Evolutionary conservation across 441 rosid genomes (phyloP).

Genomic region (Raphanus hybrid): DNA sequence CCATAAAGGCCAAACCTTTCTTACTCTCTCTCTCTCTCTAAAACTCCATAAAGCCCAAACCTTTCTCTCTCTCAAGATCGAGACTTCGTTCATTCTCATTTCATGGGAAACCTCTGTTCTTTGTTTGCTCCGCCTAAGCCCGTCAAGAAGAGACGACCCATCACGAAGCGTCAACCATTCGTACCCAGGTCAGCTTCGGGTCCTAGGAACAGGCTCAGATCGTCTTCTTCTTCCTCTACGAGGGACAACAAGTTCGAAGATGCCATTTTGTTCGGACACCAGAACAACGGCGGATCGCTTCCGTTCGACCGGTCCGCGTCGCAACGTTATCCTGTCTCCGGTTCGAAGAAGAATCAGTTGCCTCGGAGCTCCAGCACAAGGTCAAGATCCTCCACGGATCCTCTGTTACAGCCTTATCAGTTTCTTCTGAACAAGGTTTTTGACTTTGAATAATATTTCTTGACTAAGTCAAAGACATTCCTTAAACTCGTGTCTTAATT

Average conservation of each 20-base stretch:
- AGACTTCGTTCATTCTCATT: neutral
- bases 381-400: conserved; percentile 86
- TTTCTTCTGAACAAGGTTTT: conserved; percentile 78
- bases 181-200: conserved; percentile 47
- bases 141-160: conserved; percentile 51
- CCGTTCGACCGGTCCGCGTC: conserved; percentile 85
- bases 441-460: conserved; percentile 43
- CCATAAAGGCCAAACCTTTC: conserved; percentile 24
- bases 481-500: conserved; percentile 1
- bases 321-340: conserved; percentile 58
- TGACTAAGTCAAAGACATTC: neutral
- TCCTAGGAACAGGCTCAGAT: conserved; percentile 59
- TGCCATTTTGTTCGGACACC: conserved; percentile 62
- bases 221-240: conserved; percentile 49
- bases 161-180: conserved; percentile 49
- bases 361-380: conserved; percentile 90
- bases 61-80: conserved; percentile 16
- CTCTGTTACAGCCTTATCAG: conserved; percentile 88
- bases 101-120: conserved; percentile 89
- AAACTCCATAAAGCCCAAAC: conserved; percentile 21
- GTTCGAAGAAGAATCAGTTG: conserved; percentile 69
- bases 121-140: conserved; percentile 65
- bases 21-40: conserved; percentile 6
- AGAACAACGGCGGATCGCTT: too few relatives aligned
- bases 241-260: conserved; percentile 66